Conservation (phyloP, 345 rosid genomes). For the Excoecaria cochinchinensis region DNA sequence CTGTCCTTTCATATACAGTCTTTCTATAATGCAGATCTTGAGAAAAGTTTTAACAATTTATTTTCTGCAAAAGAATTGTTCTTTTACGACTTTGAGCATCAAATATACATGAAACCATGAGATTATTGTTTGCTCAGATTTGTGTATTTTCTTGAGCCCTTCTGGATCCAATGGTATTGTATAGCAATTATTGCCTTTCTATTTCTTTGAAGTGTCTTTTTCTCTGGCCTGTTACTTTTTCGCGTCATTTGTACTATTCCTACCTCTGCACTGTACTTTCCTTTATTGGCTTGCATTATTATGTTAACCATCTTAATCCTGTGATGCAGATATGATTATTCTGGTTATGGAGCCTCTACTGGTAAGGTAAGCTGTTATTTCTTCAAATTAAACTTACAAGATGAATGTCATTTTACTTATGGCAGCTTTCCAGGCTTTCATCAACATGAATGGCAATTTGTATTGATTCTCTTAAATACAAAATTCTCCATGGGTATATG, state of each 20-base stretch:
- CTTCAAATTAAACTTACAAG: slow-evolving; percentile 1
- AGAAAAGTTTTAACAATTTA: neutral
- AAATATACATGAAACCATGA: neutral
- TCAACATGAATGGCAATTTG: no score
- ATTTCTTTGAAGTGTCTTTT: neutral
- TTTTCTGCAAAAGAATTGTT: neutral
- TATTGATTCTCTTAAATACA: no score
- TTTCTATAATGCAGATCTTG: slow-evolving; percentile 17
- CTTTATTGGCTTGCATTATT: slow-evolving; percentile 10
- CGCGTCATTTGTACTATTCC: neutral
- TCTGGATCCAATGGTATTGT: neutral
- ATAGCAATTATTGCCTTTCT: neutral
- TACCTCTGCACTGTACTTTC: neutral
- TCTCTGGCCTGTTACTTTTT: neutral
- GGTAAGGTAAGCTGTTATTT: slow-evolving; percentile 68
- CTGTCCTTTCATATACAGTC: slow-evolving; percentile 26
- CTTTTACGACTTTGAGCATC: neutral
- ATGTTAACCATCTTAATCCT: slow-evolving; percentile 20
- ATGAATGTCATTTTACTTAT: neutral
- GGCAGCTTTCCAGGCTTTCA: no score
- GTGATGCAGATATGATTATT: slow-evolving; percentile 84
- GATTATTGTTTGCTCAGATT: neutral
- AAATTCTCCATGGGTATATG: no score
- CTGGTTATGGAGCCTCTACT: slow-evolving; percentile 95
- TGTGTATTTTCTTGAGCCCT: slow-evolving; percentile 1